phyloP scores from a whole-genome alignment of 2,329 filamentous ascomycete genomes.

The Curvularia eragrostidis region DNA sequence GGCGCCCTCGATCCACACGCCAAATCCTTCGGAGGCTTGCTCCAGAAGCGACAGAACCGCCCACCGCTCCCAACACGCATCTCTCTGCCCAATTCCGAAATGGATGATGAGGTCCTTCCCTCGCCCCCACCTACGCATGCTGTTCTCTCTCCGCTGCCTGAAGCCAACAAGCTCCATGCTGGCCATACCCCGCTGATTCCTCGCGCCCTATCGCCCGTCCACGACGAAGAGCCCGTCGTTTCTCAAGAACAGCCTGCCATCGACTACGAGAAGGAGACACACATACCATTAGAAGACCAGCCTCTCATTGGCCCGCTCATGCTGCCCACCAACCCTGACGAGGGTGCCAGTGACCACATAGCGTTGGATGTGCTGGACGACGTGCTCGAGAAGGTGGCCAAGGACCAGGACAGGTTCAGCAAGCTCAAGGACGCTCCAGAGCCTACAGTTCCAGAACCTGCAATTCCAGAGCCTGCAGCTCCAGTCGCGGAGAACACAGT shows the following conservation, averaged over 20 bases:
- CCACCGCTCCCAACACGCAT: conserved; percentile 34
- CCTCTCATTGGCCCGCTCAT: conserved; percentile 40
- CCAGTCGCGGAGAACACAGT: background rate
- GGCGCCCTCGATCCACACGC: conserved; percentile 9
- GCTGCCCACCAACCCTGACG: conserved; percentile 42
- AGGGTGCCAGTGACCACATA: conserved; percentile 41
- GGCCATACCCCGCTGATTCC: conserved; percentile 48
- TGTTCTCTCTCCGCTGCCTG: conserved; percentile 43
- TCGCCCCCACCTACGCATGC: conserved; percentile 45
- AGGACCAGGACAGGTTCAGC: conserved; percentile 27
- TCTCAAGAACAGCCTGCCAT: conserved; percentile 14
- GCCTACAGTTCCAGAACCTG: conserved; percentile 13
- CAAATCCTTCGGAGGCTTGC: conserved; percentile 25
- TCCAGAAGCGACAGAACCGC: conserved; percentile 34
- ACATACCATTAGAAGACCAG: conserved; percentile 32
- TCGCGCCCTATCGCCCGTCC: conserved; percentile 23
- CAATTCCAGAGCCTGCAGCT: background rate
- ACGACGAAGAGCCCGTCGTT: conserved; percentile 14
- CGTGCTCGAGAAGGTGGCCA: conserved; percentile 36
- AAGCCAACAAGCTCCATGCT: conserved; percentile 44
- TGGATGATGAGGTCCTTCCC: conserved; percentile 35
- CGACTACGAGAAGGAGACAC: conserved; percentile 20
- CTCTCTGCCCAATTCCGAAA: conserved; percentile 28
- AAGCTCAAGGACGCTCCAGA: conserved; percentile 26
- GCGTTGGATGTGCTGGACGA: conserved; percentile 37